A percentile compares a stretch with the other conserved stretches of the same genome.
These are phyloP conservation scores for Clitoria ternatea DNA, from an alignment of 306 rosid genomes.

Conservation along the genomic window DNA sequence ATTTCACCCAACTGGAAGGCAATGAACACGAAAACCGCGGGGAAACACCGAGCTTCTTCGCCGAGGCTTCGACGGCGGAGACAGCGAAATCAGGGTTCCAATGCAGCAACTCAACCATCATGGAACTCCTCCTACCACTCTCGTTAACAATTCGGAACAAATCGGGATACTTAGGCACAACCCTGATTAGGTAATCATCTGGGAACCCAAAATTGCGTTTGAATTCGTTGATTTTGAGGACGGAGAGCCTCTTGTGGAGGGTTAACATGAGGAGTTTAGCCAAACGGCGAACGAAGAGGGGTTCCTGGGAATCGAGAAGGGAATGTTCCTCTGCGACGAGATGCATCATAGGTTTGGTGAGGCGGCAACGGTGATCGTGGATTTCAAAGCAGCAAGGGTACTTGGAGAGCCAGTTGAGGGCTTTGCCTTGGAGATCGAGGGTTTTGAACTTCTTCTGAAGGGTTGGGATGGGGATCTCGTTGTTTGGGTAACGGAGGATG, in stretches of 20 bases:
- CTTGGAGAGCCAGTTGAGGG: constrained; percentile 75
- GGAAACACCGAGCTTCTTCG: constrained; percentile 31
- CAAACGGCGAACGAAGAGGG: constrained; percentile 38
- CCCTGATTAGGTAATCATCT: constrained; percentile 64
- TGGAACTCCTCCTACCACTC: constrained; percentile 55
- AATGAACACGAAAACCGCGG: constrained; percentile 59
- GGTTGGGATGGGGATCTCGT: constrained; percentile 44
- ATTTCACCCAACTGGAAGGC: constrained; percentile 77
- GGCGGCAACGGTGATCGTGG: constrained; percentile 44
- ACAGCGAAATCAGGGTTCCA: constrained; percentile 72
- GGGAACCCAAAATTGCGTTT: constrained; percentile 74
- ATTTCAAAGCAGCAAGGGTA: constrained; percentile 80
- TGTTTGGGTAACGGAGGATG: constrained; percentile 63
- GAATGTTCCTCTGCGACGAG: constrained; percentile 71
- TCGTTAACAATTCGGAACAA: constrained; percentile 61
- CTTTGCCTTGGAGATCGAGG: constrained; percentile 85
- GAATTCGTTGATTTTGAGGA: constrained; percentile 59
- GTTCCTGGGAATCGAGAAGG: constrained; percentile 57
- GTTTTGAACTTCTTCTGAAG: constrained; percentile 84
- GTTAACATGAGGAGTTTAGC: constrained; percentile 74
- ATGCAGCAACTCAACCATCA: constrained; percentile 68
- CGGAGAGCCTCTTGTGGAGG: constrained; percentile 48
- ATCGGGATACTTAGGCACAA: constrained; percentile 46
- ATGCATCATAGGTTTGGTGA: constrained; percentile 63
- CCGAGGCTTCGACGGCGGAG: constrained; percentile 51